Evolutionary conservation across 805 yeast genomes (phyloP), one percentile per base, ranked within the genome.

Genomic region (Wickerhamiella kazuoi): DNA sequence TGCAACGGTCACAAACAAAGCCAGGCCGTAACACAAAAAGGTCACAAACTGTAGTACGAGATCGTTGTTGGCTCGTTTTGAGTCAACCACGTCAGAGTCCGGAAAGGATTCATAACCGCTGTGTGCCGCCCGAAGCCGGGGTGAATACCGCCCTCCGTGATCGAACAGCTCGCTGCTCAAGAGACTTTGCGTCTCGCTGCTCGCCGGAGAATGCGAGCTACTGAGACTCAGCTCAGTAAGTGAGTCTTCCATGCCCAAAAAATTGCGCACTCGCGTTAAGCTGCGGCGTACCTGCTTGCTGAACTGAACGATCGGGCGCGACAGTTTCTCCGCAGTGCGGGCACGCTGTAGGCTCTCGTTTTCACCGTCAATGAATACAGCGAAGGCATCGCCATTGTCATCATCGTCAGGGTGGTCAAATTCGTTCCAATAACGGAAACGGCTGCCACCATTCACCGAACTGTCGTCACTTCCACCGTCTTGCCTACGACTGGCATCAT

Each of bases 361-460:
- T 9, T 48, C 51, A 11, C 55, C 65, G 30, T 61, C 65, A 20
- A 47, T 47, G 36, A 49, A 46, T 1, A 41, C 43, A 15, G 41
- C 41, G 21, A 41, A 43, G 15, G 50, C 52, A 9, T 56, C 49
- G 26, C 53, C 61, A 24, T 61, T 64, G 21, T 53, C 59, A 41
- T 61, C 72, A 34, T 57, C 69, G 42, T 73, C 79, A 1, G 76
- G 72, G 48, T 74, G 64, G 48, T 74, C 80, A 50, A 74, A 74
- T 55, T 74, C 80, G 49, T 74, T 74, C 80, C 80, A 74, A 52
- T 74, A 74, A 35, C 76, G 52, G 31, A 55, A 47, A 37, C 54
- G 38, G 7, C n/a, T 32, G 33, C 6, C 30, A 16, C 28, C 24
- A 16, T 29, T 15, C 21, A 13, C 16, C n/a, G 31, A 29, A 23